Base-by-base conservation (phyloP, 768 basidiomycete species). In the Pholiota molesta region DNA sequence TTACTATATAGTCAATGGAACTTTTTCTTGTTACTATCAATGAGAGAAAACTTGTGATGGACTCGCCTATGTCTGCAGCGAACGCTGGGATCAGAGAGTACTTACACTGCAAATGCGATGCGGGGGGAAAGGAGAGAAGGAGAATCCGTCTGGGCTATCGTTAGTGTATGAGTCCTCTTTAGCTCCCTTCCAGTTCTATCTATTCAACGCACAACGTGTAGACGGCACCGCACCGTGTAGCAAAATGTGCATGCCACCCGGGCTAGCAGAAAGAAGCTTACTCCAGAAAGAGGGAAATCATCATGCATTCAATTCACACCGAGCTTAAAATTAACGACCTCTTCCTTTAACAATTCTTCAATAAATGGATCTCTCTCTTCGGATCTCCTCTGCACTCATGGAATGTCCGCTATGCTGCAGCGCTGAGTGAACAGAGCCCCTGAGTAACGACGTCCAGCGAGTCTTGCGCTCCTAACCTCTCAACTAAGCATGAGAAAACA, bases 121-220 rank as follows among this genome's bases (percentile, higher is more conserved):
- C 7, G 21, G 23, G 42, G n/a, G 42, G 42, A 21, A 42, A 44
- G 42, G 19, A 44, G 19, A 16, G 21, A 49, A 26, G n/a, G 7
- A 13, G 23, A 56, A 8, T n/a, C 53, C 13, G 51, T 29, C 29
- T 17, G 31, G 31, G 28, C 19, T 61, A 28, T 54, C 54, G 21
- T 39, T 33, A 23, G 37, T 42, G 29, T 26, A 37, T 13, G 45
- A 28, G 52, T 26, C 54, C 28, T n/a, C 33, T 26, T 45, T 55
- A 21, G 44, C 52, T 57, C 47, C 47, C 47, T 28, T 52, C 23
- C 10, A 40, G 42, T 60, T 55, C 33, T 61, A 57, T 55, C 33
- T 61, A 57, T 64, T 59, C 33, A 59, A 37, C 28, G 55, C 39
- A 21, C 60, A 65, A 65, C 64, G 64, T 65, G 64, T 60, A 28